phyloP scores from a whole-genome alignment of 352 stramenopile genomes.

The Phytophthora gonapodyides region DNA sequence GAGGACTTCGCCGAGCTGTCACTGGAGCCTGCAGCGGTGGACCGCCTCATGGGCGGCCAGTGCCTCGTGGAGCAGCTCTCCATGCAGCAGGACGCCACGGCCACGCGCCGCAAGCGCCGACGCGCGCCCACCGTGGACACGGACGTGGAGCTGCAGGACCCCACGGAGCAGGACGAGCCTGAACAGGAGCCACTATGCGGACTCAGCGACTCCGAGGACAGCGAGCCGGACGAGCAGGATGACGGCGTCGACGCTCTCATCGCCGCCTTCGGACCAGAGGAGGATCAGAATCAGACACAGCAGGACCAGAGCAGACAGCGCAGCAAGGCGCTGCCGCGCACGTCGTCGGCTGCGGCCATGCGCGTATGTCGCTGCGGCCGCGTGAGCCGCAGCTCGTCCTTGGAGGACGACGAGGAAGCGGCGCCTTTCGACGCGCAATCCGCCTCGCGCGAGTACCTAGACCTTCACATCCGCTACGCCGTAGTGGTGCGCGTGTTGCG shows the following conservation, averaged over 20 bases:
- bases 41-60: slow-evolving; percentile 50
- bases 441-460: slow-evolving; percentile 50
- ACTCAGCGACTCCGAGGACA: slow-evolving; percentile 29
- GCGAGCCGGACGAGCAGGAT: slow-evolving; percentile 36
- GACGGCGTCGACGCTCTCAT: slow-evolving; percentile 42
- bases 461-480: slow-evolving; percentile 50
- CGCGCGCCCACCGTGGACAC: slow-evolving; percentile 23
- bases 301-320: slow-evolving; percentile 32
- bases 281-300: slow-evolving; percentile 32
- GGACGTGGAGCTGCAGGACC: slow-evolving; percentile 20
- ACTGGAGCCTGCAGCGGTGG: slow-evolving; percentile 35
- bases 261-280: slow-evolving; percentile 40
- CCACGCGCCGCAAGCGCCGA: slow-evolving; percentile 30
- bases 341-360: slow-evolving; percentile 29
- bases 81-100: slow-evolving; percentile 11
- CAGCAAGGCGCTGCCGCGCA: slow-evolving; percentile 26
- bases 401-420: slow-evolving; percentile 16
- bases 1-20: slow-evolving; percentile 46
- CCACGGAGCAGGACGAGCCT: neutral
- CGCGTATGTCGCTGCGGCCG: slow-evolving; percentile 33
- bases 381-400: slow-evolving; percentile 15
- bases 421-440: slow-evolving; percentile 34
- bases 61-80: slow-evolving; percentile 52
- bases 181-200: slow-evolving; percentile 13
- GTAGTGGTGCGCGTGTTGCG: slow-evolving; percentile 49